phyloP scores from a whole-genome alignment of 2,329 filamentous ascomycete genomes.

The Claviceps sp. region DNA sequence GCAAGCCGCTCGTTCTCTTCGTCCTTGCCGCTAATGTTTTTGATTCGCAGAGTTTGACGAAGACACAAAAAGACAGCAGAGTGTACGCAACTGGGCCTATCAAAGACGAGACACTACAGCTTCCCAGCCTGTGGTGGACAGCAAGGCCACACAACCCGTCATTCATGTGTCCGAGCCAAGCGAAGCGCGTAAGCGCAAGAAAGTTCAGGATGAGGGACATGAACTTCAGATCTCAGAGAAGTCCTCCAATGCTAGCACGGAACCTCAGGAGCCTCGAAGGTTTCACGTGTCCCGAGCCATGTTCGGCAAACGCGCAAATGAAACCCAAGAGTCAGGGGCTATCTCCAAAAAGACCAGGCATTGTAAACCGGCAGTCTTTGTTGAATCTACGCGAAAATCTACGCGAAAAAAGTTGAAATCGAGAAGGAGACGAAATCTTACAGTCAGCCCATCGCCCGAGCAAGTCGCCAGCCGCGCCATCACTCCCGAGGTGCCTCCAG shows the following conservation, averaged over 20 bases:
- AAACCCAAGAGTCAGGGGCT: slow-evolving; percentile 13
- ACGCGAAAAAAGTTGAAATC: slow-evolving; percentile 24
- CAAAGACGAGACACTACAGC: slow-evolving; percentile 31
- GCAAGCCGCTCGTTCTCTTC: slow-evolving; percentile 3
- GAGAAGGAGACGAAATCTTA: slow-evolving; percentile 9
- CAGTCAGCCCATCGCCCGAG: slow-evolving; percentile 5
- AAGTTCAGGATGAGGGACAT: slow-evolving; percentile 6
- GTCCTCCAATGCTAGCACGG: neutral
- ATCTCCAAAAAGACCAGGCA: slow-evolving; percentile 28
- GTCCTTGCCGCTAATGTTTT: slow-evolving; percentile 3
- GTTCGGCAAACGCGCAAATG: slow-evolving; percentile 18
- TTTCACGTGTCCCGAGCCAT: slow-evolving; percentile 42
- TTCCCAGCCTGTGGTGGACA: slow-evolving; percentile 8
- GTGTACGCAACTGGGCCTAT: slow-evolving; percentile 40
- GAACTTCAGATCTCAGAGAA: neutral
- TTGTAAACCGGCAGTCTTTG: slow-evolving; percentile 34
- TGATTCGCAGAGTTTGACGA: slow-evolving; percentile 33
- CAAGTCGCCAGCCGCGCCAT: neutral
- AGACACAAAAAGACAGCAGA: slow-evolving; percentile 38
- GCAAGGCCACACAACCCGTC: slow-evolving; percentile 19
- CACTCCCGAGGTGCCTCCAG: neutral
- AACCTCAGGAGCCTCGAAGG: slow-evolving; percentile 28
- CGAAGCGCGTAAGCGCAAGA: slow-evolving; percentile 12
- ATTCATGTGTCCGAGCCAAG: slow-evolving; percentile 35
- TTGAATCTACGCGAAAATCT: slow-evolving; percentile 37